Conservation (phyloP, 2,329 filamentous ascomycete genomes). For the Juglanconis juglandina region DNA sequence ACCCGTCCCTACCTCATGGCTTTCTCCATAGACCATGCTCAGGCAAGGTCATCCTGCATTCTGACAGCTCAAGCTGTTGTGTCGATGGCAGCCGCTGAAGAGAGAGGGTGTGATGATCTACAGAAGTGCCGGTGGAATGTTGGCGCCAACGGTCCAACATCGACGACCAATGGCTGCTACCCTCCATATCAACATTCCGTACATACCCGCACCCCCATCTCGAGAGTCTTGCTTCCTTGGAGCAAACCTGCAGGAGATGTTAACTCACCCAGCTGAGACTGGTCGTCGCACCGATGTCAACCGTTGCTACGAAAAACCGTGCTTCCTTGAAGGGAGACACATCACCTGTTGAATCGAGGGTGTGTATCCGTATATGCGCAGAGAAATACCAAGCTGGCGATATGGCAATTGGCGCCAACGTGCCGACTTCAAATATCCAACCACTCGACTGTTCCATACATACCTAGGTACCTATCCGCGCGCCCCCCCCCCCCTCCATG, state of each 20-base stretch:
- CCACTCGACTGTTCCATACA: neutral
- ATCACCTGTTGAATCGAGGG: neutral
- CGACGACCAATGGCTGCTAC: neutral
- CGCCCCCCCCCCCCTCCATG: neutral
- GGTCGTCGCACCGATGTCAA: neutral
- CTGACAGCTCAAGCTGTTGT: neutral
- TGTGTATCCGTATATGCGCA: neutral
- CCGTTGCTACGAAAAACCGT: neutral
- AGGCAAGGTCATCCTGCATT: too few relatives aligned
- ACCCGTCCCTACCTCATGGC: conserved; percentile 11
- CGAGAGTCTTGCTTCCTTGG: neutral
- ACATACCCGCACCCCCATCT: neutral
- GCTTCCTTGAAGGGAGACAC: neutral
- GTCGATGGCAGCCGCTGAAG: too few relatives aligned
- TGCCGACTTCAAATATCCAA: neutral
- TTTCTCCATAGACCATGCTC: neutral
- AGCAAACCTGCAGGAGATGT: too few relatives aligned
- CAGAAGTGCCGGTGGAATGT: neutral
- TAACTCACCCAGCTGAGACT: neutral
- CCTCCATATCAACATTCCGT: neutral
- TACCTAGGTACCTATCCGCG: neutral
- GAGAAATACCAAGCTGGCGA: neutral
- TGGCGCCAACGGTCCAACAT: neutral
- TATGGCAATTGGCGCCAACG: neutral
- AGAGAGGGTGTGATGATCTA: neutral